Base-by-base conservation (phyloP, 2,329 filamentous ascomycete genomes). In the Aspergillus uvarum region DNA sequence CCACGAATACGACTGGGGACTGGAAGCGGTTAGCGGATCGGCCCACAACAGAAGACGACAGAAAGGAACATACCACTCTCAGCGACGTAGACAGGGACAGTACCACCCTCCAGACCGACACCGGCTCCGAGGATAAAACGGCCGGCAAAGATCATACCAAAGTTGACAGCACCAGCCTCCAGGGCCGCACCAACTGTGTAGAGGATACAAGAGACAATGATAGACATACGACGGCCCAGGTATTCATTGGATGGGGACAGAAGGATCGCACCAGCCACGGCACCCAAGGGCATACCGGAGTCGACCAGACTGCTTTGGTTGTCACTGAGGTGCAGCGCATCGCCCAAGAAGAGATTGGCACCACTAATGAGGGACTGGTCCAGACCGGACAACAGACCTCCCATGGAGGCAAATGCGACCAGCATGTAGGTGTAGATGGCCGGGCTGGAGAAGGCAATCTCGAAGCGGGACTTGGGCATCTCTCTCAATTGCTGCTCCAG, bases 321-420 rank as follows among this genome's bases (percentile, higher is more conserved):
- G 1, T 78, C 75, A 4, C 81, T 76, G 32, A 91, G 79, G 24
- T 77, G 69, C 1, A 91, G 77, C 49, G 86, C 85, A 0, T 72
- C 65, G 2, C 88, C 89, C 49, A 91, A 78, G 70, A 84, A 88
- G 4, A 91, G 78, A 68, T 75, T 76, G 56, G 89, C 89, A 55
- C 89, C 89, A 12, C 84, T 87, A 67, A 91, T 91, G 58, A 91
- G 79, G 50, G 85, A 89, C 74, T 91, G 89, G 69, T 91, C 89
- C 21, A 91, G 80, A 61, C 89, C 89, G 1, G 87, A 89, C 0
- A 91, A 82, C 22, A 91, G 77, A 70, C 89, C 89, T 53, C 89
- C 88, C 86, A 91, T 89, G 16, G 86, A 89, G n/a, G 88, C 88
- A 66, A 91, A 91, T 1, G 82, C 85, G 49, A 89, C 87, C 14